These are phyloP conservation scores for Mortierella antarctica DNA, from an alignment of 192 early-diverging fungal species.

Conservation along the genomic window DNA sequence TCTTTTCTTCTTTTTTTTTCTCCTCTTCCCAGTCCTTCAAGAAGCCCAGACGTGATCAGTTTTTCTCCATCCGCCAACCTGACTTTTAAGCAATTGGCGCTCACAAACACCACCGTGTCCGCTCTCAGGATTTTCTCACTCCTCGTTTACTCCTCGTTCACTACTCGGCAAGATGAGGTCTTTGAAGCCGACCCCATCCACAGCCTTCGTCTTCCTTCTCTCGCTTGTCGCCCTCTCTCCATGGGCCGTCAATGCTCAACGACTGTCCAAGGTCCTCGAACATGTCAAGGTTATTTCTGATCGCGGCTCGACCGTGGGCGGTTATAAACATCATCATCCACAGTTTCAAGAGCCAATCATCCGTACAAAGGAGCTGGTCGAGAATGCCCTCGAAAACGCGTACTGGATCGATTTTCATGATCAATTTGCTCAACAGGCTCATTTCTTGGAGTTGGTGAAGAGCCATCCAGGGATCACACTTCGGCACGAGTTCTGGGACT, in stretches of 20 bases:
- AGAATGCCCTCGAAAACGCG: conserved; percentile 35
- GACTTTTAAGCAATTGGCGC: no score
- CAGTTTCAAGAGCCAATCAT: conserved; percentile 46
- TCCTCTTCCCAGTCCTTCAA: neutral
- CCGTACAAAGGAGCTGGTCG: conserved; percentile 5
- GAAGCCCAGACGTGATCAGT: no score
- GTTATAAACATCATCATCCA: conserved; percentile 22
- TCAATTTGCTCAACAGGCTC: conserved; percentile 23
- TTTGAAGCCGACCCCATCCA: conserved; percentile 20
- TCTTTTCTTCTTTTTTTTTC: neutral
- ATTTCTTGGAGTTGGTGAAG: conserved; percentile 24
- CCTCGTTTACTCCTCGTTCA: neutral
- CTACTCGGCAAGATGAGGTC: conserved; percentile 15
- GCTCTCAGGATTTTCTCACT: no score
- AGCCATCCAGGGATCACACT: conserved; percentile 38
- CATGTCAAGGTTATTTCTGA: conserved; percentile 30
- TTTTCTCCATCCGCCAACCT: no score
- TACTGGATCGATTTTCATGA: conserved; percentile 54
- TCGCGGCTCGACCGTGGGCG: conserved; percentile 33
- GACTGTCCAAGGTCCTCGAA: conserved; percentile 6
- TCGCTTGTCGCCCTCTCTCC: neutral
- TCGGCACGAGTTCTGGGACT: conserved; percentile 42
- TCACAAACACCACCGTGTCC: neutral
- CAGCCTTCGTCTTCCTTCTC: conserved; percentile 14
- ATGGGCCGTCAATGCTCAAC: neutral